phyloP scores from a whole-genome alignment of 2,329 filamentous ascomycete genomes.

The Chalaropsis thielavioides region DNA sequence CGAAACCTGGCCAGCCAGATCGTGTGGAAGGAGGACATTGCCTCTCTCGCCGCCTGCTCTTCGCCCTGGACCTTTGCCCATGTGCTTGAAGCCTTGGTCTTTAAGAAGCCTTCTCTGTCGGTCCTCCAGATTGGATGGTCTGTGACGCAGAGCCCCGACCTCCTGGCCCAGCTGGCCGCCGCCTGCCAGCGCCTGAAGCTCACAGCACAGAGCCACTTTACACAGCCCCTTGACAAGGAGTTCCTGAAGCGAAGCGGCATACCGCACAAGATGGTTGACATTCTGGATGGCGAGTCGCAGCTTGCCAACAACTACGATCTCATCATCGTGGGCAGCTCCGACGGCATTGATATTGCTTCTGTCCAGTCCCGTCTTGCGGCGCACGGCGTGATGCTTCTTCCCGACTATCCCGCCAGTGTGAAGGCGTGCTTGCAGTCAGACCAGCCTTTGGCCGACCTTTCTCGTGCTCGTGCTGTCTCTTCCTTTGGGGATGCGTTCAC shows the following conservation, averaged over 20 bases:
- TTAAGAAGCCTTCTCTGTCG: constrained; percentile 28
- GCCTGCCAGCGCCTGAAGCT: not conserved
- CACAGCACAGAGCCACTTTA: not conserved
- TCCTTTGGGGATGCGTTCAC: constrained; percentile 7
- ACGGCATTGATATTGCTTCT: constrained; percentile 9
- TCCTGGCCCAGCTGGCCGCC: not conserved
- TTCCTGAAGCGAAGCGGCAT: not conserved
- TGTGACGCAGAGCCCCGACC: not conserved
- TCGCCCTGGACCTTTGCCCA: constrained; percentile 18
- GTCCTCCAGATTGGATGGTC: constrained; percentile 28
- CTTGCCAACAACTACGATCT: constrained; percentile 9
- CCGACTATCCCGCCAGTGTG: not conserved
- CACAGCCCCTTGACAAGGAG: not conserved
- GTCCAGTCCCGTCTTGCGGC: not conserved
- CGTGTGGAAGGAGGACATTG: constrained; percentile 31
- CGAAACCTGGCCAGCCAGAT: constrained; percentile 36
- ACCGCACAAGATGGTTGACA: constrained; percentile 5
- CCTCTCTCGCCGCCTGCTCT: constrained; percentile 18
- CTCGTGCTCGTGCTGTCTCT: not conserved
- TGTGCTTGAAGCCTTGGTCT: constrained; percentile 25
- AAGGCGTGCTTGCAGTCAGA: not conserved
- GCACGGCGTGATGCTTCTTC: constrained; percentile 11
- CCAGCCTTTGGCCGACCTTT: constrained; percentile 4
- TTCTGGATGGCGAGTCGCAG: not conserved
- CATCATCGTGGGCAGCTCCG: constrained; percentile 1